Conservation (phyloP, 2,329 filamentous ascomycete species). For the Fusarium annulatum region DNA sequence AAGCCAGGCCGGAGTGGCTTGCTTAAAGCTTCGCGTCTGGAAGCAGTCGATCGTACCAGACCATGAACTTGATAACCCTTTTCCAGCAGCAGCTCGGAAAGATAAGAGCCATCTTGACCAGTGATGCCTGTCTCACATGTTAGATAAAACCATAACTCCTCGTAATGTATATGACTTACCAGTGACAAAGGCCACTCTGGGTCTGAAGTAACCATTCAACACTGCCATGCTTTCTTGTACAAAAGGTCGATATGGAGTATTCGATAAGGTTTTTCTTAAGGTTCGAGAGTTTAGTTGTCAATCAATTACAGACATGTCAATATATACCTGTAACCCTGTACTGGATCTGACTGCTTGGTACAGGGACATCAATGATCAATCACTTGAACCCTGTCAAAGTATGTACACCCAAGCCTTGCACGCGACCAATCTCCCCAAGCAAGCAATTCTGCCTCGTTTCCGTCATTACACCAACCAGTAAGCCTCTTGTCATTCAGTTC, state of each 20-base stretch:
- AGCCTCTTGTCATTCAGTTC: not conserved
- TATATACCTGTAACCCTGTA: not conserved
- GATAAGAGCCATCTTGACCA: constrained; percentile 2
- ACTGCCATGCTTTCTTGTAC: not conserved
- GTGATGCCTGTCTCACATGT: not conserved
- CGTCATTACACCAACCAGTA: not conserved
- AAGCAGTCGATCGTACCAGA: not conserved
- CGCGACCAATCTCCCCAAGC: not conserved
- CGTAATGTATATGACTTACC: not conserved
- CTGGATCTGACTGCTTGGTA: not conserved
- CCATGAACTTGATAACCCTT: not conserved
- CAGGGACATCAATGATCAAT: not conserved
- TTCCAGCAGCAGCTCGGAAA: not conserved
- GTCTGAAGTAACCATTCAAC: not conserved
- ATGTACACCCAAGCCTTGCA: not conserved
- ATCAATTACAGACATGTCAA: not conserved
- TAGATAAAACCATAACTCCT: fast-evolving
- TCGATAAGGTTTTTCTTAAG: not conserved
- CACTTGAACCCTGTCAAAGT: not conserved
- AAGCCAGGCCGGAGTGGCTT: not conserved
- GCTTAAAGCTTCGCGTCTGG: not conserved
- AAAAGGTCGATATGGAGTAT: not conserved
- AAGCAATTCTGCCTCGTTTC: not conserved
- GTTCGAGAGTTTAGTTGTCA: fast-evolving
- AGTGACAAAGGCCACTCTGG: not conserved